Percentiles rank a stretch among this genome's conserved stretches.
These are phyloP conservation scores for Penicillium angulare DNA, from an alignment of 495 filamentous ascomycete species.

Conservation along the genomic window DNA sequence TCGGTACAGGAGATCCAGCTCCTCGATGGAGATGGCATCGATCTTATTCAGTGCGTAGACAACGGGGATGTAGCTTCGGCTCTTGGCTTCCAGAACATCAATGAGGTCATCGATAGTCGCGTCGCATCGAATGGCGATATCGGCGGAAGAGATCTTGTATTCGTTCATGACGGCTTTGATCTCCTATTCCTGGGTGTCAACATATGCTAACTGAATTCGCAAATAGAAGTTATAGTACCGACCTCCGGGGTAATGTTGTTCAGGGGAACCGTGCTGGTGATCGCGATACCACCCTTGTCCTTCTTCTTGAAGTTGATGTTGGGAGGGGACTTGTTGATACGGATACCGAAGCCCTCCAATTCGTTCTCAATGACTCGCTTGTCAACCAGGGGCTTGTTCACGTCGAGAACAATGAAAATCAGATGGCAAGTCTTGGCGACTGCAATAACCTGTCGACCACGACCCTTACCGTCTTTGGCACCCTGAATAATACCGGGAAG, in stretches of 20 bases:
- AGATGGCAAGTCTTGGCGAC: slow-evolving; percentile 98
- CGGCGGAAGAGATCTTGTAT: slow-evolving; percentile 94
- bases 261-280: slow-evolving; percentile 88
- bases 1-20: slow-evolving; percentile 91
- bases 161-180: slow-evolving; percentile 97
- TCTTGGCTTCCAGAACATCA: slow-evolving; percentile 94
- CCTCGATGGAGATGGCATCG: slow-evolving; percentile 95
- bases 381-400: slow-evolving; percentile 97
- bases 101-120: slow-evolving; percentile 91
- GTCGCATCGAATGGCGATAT: slow-evolving; percentile 97
- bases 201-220: too few relatives aligned
- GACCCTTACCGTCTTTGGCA: slow-evolving; percentile 96
- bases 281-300: slow-evolving; percentile 94
- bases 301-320: slow-evolving; percentile 99
- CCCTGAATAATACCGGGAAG: slow-evolving; percentile 98
- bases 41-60: slow-evolving; percentile 99
- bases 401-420: slow-evolving; percentile 97
- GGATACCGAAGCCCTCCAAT: slow-evolving; percentile 94
- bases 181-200: slow-evolving; percentile 52
- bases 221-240: too few relatives aligned
- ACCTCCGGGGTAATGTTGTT: slow-evolving; percentile 89
- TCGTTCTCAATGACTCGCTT: slow-evolving; percentile 97
- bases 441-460: slow-evolving; percentile 97
- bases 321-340: slow-evolving; percentile 94
- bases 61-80: slow-evolving; percentile 92